phyloP scores from a whole-genome alignment of 2,329 filamentous ascomycete genomes.

The Penicillium paneum region DNA sequence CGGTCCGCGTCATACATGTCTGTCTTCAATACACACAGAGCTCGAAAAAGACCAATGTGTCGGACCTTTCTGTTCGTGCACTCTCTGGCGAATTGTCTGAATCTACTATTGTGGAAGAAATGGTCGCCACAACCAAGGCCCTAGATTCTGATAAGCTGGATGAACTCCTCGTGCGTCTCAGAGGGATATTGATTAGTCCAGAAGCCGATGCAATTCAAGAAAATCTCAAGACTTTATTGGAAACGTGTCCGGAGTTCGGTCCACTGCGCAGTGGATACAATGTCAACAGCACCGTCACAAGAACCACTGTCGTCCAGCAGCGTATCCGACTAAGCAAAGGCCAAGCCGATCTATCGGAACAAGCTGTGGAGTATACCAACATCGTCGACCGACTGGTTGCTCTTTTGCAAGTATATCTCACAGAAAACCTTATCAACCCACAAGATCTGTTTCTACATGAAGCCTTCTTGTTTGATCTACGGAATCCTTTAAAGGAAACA shows the following conservation, averaged over 20 bases:
- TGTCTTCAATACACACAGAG: conserved; percentile 30
- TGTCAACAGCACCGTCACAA: conserved; percentile 56
- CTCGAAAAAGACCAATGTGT: conserved; percentile 30
- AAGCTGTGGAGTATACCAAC: conserved; percentile 55
- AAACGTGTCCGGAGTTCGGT: conserved; percentile 46
- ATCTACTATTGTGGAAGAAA: conserved; percentile 51
- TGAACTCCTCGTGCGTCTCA: conserved; percentile 40
- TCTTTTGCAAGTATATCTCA: conserved; percentile 47
- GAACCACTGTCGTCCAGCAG: conserved; percentile 59
- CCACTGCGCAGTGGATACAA: conserved; percentile 72
- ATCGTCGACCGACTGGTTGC: conserved; percentile 50
- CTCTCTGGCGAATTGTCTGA: conserved; percentile 53
- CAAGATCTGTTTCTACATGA: conserved; percentile 55
- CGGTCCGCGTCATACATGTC: conserved; percentile 28
- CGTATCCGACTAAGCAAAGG: conserved; percentile 58
- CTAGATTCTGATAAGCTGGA: conserved; percentile 50
- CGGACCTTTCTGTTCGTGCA: conserved; percentile 40
- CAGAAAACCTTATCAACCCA: conserved; percentile 47
- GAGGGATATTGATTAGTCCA: conserved; percentile 33
- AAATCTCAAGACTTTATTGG: conserved; percentile 49
- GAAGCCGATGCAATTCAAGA: conserved; percentile 44
- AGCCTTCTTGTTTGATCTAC: conserved; percentile 57
- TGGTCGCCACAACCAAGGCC: conserved; percentile 52
- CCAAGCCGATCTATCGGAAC: conserved; percentile 52
- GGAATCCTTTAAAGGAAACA: conserved; percentile 55